A percentile compares a stretch with the other conserved stretches of the same genome.
Conservation (phyloP, 2,329 filamentous ascomycete genomes). For the Diaporthe citriasiana region DNA sequence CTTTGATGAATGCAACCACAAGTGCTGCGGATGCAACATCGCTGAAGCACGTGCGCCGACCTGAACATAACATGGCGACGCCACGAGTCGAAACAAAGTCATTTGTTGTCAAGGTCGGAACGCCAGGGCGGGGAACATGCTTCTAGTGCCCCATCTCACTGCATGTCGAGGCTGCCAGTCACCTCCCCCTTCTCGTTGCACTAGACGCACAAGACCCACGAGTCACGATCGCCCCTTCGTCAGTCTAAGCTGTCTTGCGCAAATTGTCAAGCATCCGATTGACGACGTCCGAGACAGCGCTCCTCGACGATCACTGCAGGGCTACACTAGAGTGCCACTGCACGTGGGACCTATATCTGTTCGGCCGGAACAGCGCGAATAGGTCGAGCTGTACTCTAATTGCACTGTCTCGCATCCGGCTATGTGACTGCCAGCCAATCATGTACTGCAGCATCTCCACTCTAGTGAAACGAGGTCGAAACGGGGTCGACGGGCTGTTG, state of each 20-base stretch:
- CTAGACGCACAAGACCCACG: not conserved
- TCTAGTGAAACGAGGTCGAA: constrained; percentile 25
- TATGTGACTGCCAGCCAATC: constrained; percentile 2
- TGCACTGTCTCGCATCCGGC: not conserved
- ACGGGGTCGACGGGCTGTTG: constrained; percentile 7
- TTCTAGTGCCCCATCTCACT: constrained; percentile 18
- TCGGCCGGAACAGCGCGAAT: constrained; percentile 11
- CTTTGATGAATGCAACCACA: constrained; percentile 20
- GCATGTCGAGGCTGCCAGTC: constrained; percentile 17
- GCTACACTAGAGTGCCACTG: constrained; percentile 23
- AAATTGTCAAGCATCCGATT: constrained; percentile 23
- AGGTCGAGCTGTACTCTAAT: too few relatives aligned
- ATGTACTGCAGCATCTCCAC: constrained; percentile 13
- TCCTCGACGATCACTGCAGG: constrained; percentile 25
- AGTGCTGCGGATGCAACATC: constrained; percentile 19
- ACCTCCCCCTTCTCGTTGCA: not conserved
- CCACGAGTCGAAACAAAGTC: constrained; percentile 29
- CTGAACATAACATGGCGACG: constrained; percentile 12
- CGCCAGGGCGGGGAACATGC: constrained; percentile 17
- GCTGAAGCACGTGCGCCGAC: constrained; percentile 30
- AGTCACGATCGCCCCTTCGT: constrained; percentile 13
- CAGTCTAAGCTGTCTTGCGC: constrained; percentile 19
- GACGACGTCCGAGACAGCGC: constrained; percentile 27
- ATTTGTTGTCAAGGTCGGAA: constrained; percentile 17
- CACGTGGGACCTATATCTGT: constrained; percentile 32